Conservation (phyloP, 2,329 filamentous ascomycete species). For the Lachnellula occidentalis region DNA sequence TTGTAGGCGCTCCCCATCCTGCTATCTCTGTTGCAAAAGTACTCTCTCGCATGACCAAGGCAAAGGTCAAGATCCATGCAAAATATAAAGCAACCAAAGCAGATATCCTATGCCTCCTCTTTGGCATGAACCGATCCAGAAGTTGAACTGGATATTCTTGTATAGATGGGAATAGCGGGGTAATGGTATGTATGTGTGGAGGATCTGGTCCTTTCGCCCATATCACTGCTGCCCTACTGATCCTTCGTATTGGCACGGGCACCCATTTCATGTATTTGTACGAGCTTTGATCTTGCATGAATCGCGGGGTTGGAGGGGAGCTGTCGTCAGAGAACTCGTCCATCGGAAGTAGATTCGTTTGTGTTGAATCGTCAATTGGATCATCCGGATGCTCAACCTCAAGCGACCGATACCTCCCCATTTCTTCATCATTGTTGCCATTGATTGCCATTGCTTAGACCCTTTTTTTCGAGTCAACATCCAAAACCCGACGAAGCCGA, state of each 20-base stretch:
- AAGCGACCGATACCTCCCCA: slow-evolving; percentile 13
- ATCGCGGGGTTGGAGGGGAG: slow-evolving; percentile 49
- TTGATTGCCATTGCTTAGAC: not conserved
- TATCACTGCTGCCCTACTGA: slow-evolving; percentile 36
- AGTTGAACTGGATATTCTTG: slow-evolving; percentile 63
- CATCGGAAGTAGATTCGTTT: slow-evolving; percentile 29
- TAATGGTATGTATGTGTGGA: slow-evolving; percentile 47
- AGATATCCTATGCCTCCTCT: slow-evolving; percentile 50
- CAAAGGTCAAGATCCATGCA: slow-evolving; percentile 65
- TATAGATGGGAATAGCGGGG: slow-evolving; percentile 56
- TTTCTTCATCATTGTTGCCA: slow-evolving; percentile 17
- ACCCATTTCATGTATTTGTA: slow-evolving; percentile 50
- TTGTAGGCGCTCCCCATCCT: slow-evolving; percentile 60
- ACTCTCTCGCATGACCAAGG: slow-evolving; percentile 61
- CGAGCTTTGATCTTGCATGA: slow-evolving; percentile 49
- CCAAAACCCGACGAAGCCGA: not conserved
- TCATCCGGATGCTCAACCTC: slow-evolving; percentile 27
- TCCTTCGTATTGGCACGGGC: slow-evolving; percentile 48
- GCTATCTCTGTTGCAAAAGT: slow-evolving; percentile 55
- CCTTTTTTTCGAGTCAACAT: slow-evolving; percentile 2
- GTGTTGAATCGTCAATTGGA: slow-evolving; percentile 26
- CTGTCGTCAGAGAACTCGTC: slow-evolving; percentile 41
- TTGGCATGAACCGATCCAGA: slow-evolving; percentile 57
- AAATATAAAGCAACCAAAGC: slow-evolving; percentile 56
- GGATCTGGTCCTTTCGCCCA: slow-evolving; percentile 55